Evolutionary conservation across 106 monocot species (phyloP), one percentile per base, ranked within the genome.

Genomic region (Acorus calamus): DNA sequence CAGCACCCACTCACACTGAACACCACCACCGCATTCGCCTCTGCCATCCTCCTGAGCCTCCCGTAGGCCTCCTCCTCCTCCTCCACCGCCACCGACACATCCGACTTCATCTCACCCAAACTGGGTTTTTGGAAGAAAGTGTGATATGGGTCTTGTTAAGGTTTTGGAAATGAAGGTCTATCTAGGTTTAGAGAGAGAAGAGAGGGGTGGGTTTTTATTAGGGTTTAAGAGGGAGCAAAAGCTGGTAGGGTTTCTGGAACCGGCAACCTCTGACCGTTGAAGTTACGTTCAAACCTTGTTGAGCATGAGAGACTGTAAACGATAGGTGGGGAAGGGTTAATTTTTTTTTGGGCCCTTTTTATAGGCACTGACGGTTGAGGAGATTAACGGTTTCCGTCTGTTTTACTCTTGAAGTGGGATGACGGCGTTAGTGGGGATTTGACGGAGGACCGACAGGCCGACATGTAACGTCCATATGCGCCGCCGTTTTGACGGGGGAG

Each of bases 1-100:
- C 88, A 89, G 73, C 88, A 89, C 14, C 64, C 63, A 62, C 84
- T 89, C 3, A 65, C 53, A 73, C 81, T 84, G 73, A 89, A 89
- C 46, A 89, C 80, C 61, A 89, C 84, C 65, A 89, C 88, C 46
- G 88, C 84, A 67, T 73, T 89, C 61, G 55, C 84, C 50, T 63
- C 53, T 51, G 78, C 87, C 83, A 80, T 68, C 58, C 76, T 47
- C 46, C 59, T 55, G 70, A 87, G 72, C 65, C 58, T 53, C 66
- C 80, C 83, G 74, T 77, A 68, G 56, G 75, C 56, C 47, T 6
- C 6, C 59, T 9, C 44, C 14, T 47, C 11, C 51, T 2, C 45
- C 66, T 7, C 47, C 49, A 4, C 56, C 57, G 9, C 50, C 46
- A 5, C 47, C 60, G 8, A 43, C 63, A 0, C 63, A 46, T 3